Conservation (phyloP, 1,284 basidiomycete species). For the Anthracocystis setariae region DNA sequence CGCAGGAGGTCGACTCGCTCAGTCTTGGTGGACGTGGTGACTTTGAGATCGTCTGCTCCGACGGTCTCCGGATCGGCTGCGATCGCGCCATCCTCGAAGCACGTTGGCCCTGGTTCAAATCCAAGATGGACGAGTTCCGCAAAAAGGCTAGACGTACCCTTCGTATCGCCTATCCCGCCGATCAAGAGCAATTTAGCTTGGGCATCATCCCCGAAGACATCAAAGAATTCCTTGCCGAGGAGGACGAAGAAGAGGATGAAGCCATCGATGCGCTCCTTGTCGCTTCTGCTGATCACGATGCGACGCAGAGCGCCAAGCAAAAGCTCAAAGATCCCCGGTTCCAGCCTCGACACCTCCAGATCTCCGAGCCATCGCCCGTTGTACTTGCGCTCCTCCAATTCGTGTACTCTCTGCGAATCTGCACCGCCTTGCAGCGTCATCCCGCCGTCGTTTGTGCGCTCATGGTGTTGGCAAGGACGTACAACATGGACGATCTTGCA, state of each 20-base stretch:
- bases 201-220: constrained; percentile 46
- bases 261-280: constrained; percentile 27
- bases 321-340: constrained; percentile 75
- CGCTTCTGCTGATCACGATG: constrained; percentile 9
- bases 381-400: constrained; percentile 90
- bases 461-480: constrained; percentile 83
- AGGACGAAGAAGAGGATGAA: constrained; percentile 45
- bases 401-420: constrained; percentile 84
- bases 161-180: constrained; percentile 25
- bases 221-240: constrained; percentile 41
- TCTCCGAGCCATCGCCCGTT: constrained; percentile 89
- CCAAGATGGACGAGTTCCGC: constrained; percentile 70
- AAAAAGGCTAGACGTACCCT: constrained; percentile 42
- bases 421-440: constrained; percentile 88
- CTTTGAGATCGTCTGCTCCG: constrained; percentile 90
- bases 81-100: constrained; percentile 83
- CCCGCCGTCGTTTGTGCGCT: constrained; percentile 88
- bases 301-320: constrained; percentile 15
- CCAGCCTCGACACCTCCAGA: constrained; percentile 79
- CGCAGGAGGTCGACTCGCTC: constrained; percentile 12
- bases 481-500: constrained; percentile 80
- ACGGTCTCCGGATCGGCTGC: constrained; percentile 83
- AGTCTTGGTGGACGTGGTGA: constrained; percentile 70
- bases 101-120: constrained; percentile 92
- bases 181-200: constrained; percentile 26